phyloP scores from a whole-genome alignment of 2,329 filamentous ascomycete genomes.

The Aspergillus sclerotialis region DNA sequence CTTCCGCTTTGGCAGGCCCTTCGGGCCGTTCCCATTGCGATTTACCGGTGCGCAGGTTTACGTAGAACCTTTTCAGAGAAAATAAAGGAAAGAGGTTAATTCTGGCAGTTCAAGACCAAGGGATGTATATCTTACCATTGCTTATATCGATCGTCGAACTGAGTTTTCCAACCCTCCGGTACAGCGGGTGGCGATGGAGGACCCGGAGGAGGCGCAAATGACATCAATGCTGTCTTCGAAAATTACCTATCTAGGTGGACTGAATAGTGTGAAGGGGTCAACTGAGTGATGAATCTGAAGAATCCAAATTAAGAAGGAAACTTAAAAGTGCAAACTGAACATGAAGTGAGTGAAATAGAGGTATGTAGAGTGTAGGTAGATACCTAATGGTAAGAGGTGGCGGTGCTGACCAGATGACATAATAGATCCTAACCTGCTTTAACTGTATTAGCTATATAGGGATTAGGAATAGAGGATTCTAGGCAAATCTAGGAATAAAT shows the following conservation, averaged over 20 bases:
- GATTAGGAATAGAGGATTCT: too few species aligned
- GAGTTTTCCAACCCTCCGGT: conserved; percentile 76
- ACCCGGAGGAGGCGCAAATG: conserved; percentile 36
- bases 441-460: too few species aligned
- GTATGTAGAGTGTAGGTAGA: too few species aligned
- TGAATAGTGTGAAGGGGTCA: neutral
- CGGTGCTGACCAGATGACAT: too few species aligned
- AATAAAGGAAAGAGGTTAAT: conserved; percentile 8
- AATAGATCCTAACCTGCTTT: too few species aligned
- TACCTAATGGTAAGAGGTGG: too few species aligned
- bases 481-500: too few species aligned
- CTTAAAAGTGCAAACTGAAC: too few species aligned
- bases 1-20: conserved; percentile 48
- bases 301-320: too few species aligned
- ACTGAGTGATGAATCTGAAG: neutral
- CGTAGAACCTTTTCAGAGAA: conserved; percentile 65
- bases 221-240: conserved; percentile 15
- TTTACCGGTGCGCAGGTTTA: conserved; percentile 79
- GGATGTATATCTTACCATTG: conserved; percentile 56
- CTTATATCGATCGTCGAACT: conserved; percentile 82
- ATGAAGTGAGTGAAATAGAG: too few species aligned
- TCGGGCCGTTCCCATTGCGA: conserved; percentile 88
- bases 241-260: neutral
- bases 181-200: conserved; percentile 55
- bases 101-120: neutral